Conservation (phyloP, 305 asterid genomes). For the Fraxinus floribunda region DNA sequence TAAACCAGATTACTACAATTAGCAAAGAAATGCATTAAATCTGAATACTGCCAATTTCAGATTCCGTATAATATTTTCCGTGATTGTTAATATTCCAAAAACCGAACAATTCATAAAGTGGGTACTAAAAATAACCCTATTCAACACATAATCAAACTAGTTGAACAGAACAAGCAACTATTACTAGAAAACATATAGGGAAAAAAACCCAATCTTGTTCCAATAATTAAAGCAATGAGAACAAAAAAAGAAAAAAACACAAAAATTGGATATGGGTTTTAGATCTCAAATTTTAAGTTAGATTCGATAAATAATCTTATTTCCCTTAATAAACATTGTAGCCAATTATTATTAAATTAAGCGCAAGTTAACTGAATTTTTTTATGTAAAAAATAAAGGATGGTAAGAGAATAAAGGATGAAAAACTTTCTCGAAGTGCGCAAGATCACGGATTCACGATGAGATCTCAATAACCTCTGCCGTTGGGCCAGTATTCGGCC, state of each 20-base stretch:
- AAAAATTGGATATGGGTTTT: background rate
- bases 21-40: background rate
- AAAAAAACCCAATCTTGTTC: background rate
- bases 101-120: background rate
- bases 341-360: background rate
- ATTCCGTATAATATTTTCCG: background rate
- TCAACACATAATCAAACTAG: background rate
- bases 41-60: background rate
- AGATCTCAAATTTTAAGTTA: background rate
- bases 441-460: background rate
- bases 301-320: background rate
- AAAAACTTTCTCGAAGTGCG: background rate
- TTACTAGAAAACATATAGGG: background rate
- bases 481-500: background rate
- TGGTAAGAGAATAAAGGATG: background rate
- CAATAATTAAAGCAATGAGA: background rate
- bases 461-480: background rate
- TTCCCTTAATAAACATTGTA: background rate
- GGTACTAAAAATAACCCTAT: background rate
- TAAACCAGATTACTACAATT: background rate
- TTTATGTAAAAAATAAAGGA: background rate
- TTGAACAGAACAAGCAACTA: background rate
- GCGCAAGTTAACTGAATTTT: background rate
- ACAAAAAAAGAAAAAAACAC: background rate
- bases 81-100: background rate